Evolutionary conservation across 306 rosid species (phyloP).

Genomic region (Malus orientalis): DNA sequence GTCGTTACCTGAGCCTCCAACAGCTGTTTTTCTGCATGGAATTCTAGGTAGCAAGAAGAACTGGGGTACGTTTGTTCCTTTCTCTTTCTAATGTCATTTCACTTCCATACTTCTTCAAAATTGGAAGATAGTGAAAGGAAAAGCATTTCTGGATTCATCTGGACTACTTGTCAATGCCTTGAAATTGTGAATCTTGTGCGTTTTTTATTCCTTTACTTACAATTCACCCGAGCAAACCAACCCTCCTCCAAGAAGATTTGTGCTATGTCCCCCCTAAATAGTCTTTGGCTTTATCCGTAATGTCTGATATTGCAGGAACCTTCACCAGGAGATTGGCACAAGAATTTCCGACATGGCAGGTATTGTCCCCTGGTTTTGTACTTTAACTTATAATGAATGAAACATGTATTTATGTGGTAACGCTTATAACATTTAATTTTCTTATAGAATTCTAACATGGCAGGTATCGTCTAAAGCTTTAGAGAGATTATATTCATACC

Average conservation of each 20-base stretch:
- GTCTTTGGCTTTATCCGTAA: constrained; percentile 10
- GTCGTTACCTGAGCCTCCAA: constrained; percentile 68
- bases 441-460: not conserved
- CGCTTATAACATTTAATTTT: not conserved
- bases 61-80: constrained; percentile 56
- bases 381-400: not conserved
- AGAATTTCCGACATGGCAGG: constrained; percentile 96
- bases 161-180: no score
- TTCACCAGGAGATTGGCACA: constrained; percentile 76
- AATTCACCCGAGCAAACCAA: no score
- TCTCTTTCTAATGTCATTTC: no score
- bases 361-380: constrained; percentile 30
- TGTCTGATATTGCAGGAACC: constrained; percentile 53
- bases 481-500: no score
- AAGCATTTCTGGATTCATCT: no score
- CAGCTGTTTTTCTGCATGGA: constrained; percentile 93
- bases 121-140: no score
- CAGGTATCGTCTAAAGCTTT: not conserved
- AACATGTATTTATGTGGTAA: constrained; percentile 1
- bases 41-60: constrained; percentile 87
- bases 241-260: no score
- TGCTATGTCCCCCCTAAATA: not conserved
- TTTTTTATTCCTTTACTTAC: no score
- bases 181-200: no score
- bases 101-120: no score